Evolutionary conservation across 2,329 filamentous ascomycete genomes (phyloP), one percentile per base, ranked within the genome.

Genomic region (Blastomyces parvus): DNA sequence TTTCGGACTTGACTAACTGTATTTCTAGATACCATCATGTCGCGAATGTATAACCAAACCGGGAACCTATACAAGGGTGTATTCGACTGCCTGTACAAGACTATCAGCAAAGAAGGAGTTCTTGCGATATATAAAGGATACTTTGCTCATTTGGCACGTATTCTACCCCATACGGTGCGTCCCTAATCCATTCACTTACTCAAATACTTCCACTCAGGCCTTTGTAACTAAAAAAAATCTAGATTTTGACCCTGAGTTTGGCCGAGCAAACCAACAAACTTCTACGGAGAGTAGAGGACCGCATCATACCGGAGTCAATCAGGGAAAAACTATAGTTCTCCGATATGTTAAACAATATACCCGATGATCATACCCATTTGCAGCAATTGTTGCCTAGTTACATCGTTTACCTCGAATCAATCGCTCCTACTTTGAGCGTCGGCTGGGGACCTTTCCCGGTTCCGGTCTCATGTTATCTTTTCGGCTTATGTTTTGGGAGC

Each of bases 51-150:
- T 82, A 99, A 99, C 80, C 94, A 99, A 76, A 96, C 92, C 66
- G 94, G 94, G 61, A 96, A 97, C 74, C 83, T 99, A n/a, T 99
- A 99, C 81, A 87, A 84, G 69, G 89, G 92, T 64, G 90, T 95
- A 4, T 89, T 96, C 67, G 94, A 99, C 78, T 99, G 94, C 74
- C 78, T 97, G 65, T 85, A 84, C 74, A 92, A 96, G 79, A 99
- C 94, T 0, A 83, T 99, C 65, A 88, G 87, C 74, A 96, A 91
- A 0, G 94, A 99, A 75, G 94, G 94, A 27, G 71, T 96, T 61
- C 79, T 97, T 57, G 94, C 94, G 65, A 90, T 99, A 64, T 99
- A 99, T 82, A 99, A 99, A 81, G 94, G 94, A 64, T 97, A 95
- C 81, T 86, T 96, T 72, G 94, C 94, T 19, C 94, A 99, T 79